Percentiles rank a stretch among this genome's conserved stretches.
These are phyloP conservation scores for Boeremia exigua DNA, from an alignment of 2,329 filamentous ascomycete genomes.

Conservation along the genomic window DNA sequence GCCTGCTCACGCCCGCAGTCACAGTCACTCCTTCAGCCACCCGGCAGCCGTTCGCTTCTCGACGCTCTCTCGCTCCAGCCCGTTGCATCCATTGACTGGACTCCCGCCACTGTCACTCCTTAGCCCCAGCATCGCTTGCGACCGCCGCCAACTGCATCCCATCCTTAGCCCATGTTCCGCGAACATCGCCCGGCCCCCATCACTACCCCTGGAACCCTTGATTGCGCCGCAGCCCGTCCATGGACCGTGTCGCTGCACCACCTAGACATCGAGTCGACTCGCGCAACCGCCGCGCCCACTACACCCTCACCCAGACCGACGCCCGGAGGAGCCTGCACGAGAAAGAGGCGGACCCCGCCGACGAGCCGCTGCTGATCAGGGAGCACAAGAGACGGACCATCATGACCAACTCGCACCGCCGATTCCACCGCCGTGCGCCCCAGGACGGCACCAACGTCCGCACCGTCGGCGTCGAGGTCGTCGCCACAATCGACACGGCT, in stretches of 20 bases:
- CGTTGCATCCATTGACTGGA: conserved; percentile 48
- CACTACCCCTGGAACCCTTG: conserved; percentile 32
- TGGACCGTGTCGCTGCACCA: conserved; percentile 37
- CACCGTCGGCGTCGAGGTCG: conserved; percentile 40
- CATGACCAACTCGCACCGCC: conserved; percentile 42
- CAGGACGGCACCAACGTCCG: conserved; percentile 26
- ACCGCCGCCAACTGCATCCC: conserved; percentile 33
- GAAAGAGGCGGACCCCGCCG: conserved; percentile 20
- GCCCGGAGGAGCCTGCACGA: conserved; percentile 2
- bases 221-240: conserved; percentile 30
- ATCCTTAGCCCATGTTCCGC: conserved; percentile 39
- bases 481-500: conserved; percentile 38
- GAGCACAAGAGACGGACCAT: conserved; percentile 28
- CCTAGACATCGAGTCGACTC: conserved; percentile 33
- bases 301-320: conserved; percentile 10
- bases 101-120: conserved; percentile 31
- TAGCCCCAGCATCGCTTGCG: conserved; percentile 19
- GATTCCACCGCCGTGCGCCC: conserved; percentile 43
- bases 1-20: background rate
- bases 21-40: conserved; percentile 32
- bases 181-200: conserved; percentile 27
- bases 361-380: conserved; percentile 27
- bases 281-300: conserved; percentile 30
- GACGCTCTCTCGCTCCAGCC: conserved; percentile 32
- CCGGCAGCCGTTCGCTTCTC: conserved; percentile 53